Conservation (phyloP, 441 rosid species). For the Viola pubescens region DNA sequence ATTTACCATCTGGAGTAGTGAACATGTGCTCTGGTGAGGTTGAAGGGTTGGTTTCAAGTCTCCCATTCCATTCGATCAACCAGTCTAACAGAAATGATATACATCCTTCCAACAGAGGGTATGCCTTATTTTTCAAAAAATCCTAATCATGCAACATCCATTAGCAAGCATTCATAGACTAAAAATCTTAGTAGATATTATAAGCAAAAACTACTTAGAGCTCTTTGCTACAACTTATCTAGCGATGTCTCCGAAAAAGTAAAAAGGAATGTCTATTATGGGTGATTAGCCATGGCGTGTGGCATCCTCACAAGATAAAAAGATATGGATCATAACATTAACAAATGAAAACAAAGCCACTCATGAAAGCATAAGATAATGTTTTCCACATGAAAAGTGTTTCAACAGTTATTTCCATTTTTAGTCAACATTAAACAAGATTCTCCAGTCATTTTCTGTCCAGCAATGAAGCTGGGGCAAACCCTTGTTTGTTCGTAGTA, state of each 20-base stretch:
- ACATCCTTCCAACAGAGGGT: constrained; percentile 92
- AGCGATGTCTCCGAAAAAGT: neutral
- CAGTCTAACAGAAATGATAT: constrained; percentile 74
- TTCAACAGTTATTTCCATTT: neutral
- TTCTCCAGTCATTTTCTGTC: no score
- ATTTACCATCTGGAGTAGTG: constrained; percentile 68
- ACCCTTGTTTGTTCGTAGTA: neutral
- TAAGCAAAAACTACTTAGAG: neutral
- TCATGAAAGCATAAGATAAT: neutral
- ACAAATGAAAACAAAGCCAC: no score
- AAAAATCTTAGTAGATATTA: neutral
- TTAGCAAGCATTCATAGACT: constrained; percentile 9
- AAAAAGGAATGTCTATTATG: neutral
- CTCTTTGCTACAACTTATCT: neutral
- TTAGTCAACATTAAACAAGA: neutral
- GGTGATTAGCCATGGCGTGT: neutral
- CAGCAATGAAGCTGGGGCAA: neutral
- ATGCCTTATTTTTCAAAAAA: constrained; percentile 64
- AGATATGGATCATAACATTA: neutral
- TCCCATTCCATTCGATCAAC: constrained; percentile 75
- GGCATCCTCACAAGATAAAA: neutral
- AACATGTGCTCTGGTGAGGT: constrained; percentile 94
- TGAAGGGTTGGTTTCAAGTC: constrained; percentile 87
- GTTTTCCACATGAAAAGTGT: neutral
- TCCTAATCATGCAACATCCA: constrained; percentile 34